Conservation (phyloP, 768 basidiomycete genomes). For the Daedaleopsis sinensis region DNA sequence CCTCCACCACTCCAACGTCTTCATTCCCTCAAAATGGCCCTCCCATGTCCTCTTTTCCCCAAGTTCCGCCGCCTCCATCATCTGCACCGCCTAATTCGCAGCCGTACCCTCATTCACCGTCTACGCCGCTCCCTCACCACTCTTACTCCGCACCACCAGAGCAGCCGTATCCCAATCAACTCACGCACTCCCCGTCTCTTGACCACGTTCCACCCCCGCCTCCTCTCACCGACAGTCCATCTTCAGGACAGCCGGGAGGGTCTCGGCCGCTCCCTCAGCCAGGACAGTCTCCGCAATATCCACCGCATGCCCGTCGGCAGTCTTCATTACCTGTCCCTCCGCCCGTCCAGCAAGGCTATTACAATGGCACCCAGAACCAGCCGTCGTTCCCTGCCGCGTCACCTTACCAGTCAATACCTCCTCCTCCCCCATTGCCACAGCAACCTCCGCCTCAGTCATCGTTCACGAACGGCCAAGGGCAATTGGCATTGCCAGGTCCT, state of each 20-base stretch:
- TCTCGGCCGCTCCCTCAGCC: conserved; percentile 27
- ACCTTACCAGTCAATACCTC: conserved; percentile 22
- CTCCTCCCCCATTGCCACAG: conserved; percentile 25
- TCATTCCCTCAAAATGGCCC: conserved; percentile 27
- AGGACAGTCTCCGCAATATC: conserved; percentile 6
- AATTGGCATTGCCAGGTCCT: conserved; percentile 22
- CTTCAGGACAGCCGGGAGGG: conserved; percentile 28
- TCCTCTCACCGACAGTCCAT: conserved; percentile 31
- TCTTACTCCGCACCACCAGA: conserved; percentile 39
- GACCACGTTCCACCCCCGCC: conserved; percentile 38
- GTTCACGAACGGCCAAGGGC: conserved; percentile 19
- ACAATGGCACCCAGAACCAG: conserved; percentile 18
- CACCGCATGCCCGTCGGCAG: conserved; percentile 18
- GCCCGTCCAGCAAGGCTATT: conserved; percentile 12
- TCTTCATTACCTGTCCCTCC: conserved; percentile 27
- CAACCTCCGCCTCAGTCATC: conserved; percentile 20
- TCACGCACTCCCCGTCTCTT: conserved; percentile 35
- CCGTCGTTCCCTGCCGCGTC: conserved; percentile 12
- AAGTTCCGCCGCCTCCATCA: conserved; percentile 9
- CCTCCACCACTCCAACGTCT: conserved; percentile 21
- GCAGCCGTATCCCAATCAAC: conserved; percentile 15
- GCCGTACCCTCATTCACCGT: conserved; percentile 2
- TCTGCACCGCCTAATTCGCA: conserved; percentile 10
- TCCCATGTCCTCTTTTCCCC: conserved; percentile 11
- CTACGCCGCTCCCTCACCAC: conserved; percentile 25